phyloP scores from a whole-genome alignment of 2,329 filamentous ascomycete genomes.

The Monilinia laxa region DNA sequence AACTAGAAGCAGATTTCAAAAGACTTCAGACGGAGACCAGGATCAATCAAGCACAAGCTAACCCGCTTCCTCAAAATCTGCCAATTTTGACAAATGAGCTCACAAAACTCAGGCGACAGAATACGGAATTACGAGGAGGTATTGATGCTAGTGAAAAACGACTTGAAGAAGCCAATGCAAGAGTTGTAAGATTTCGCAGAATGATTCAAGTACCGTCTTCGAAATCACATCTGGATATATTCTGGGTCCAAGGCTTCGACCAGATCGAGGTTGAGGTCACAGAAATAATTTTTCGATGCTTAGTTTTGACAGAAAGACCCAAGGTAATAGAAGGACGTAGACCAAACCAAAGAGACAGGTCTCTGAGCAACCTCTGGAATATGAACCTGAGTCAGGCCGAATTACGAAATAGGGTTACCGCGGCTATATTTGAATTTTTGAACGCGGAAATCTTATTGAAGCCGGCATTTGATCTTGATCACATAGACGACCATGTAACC shows the following conservation, averaged over 20 bases:
- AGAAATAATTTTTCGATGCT: background rate
- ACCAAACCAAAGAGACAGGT: background rate
- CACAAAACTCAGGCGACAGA: background rate
- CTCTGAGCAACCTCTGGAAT: background rate
- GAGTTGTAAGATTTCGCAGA: background rate
- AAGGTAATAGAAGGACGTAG: background rate
- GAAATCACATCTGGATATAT: too few relatives aligned
- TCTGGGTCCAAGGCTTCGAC: background rate
- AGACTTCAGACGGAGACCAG: background rate
- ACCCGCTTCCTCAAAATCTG: background rate
- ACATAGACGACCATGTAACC: background rate
- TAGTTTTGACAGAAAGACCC: background rate
- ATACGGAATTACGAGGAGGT: background rate
- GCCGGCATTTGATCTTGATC: conserved; percentile 21
- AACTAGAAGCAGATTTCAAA: background rate
- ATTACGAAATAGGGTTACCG: background rate
- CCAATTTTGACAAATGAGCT: background rate
- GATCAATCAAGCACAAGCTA: background rate
- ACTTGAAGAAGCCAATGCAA: background rate
- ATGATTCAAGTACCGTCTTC: background rate
- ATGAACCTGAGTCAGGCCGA: rapidly evolving
- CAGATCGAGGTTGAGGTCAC: background rate
- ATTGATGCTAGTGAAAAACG: background rate
- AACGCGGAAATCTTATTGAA: conserved; percentile 2
- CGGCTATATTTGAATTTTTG: conserved; percentile 18